Evolutionary conservation across 257 asterid species (phyloP).

Genomic region (Haberlea rhodopensis): DNA sequence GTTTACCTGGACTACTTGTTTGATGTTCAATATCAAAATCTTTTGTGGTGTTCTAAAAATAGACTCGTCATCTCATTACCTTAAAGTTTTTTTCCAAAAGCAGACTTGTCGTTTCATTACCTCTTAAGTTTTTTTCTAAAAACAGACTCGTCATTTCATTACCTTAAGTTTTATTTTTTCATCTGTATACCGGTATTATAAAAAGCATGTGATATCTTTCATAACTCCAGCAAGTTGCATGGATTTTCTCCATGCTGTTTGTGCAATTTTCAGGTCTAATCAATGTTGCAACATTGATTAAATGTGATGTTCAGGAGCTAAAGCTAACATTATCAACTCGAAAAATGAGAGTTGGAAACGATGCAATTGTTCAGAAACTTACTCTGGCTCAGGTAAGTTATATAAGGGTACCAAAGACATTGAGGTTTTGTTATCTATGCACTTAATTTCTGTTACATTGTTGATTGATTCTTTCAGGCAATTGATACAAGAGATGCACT

Average conservation of each 20-base stretch:
- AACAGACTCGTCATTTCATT: too few species aligned
- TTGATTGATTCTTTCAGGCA: conserved; percentile 58
- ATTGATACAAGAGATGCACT: conserved; percentile 87
- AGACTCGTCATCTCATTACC: too few species aligned
- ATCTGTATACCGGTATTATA: conserved; percentile 6
- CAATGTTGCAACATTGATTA: conserved; percentile 70
- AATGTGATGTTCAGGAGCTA: conserved; percentile 65
- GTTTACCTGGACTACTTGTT: conserved; percentile 6
- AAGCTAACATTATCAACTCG: conserved; percentile 89
- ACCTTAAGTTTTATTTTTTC: too few species aligned
- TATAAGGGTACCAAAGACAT: not conserved
- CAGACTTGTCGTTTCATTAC: too few species aligned
- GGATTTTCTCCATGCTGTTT: conserved; percentile 15
- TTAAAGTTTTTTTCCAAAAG: too few species aligned
- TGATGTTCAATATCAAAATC: not conserved
- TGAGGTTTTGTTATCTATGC: conserved; percentile 9
- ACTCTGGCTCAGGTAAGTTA: conserved; percentile 73
- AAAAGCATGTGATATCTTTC: conserved; percentile 3
- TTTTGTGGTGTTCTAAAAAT: conserved; percentile 14
- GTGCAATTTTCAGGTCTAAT: conserved; percentile 57
- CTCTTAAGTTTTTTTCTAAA: too few species aligned
- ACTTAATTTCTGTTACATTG: conserved; percentile 19
- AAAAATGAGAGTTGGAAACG: conserved; percentile 85
- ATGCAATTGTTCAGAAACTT: conserved; percentile 74
- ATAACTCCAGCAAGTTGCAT: conserved; percentile 18